These are phyloP conservation scores for Protomyces inundatus DNA, from an alignment of 1,139 yeast genomes.

Conservation along the genomic window DNA sequence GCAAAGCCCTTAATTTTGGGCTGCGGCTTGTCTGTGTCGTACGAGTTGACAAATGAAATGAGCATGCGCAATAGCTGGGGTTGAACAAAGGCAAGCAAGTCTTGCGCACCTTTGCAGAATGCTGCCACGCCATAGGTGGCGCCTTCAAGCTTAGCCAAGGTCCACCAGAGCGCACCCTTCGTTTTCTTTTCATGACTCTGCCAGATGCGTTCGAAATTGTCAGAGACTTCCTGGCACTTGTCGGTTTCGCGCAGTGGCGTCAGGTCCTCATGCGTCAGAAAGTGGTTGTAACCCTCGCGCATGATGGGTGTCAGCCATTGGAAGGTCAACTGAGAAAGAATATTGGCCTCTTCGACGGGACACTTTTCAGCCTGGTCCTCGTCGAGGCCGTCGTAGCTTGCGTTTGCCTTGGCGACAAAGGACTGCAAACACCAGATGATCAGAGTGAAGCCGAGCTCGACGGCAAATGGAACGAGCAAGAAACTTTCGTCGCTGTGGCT, in stretches of 20 bases:
- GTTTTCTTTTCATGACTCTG: constrained; percentile 43
- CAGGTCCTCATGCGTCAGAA: constrained; percentile 67
- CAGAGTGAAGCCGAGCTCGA: constrained; percentile 28
- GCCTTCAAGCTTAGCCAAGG: constrained; percentile 68
- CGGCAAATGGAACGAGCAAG: constrained; percentile 30
- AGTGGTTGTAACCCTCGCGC: constrained; percentile 74
- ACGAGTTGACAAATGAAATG: constrained; percentile 78
- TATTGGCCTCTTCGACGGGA: constrained; percentile 77
- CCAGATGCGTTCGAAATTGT: constrained; percentile 73
- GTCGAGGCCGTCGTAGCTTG: constrained; percentile 30
- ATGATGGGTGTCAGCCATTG: constrained; percentile 89
- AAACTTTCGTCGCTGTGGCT: constrained; percentile 21
- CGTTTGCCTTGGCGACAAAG: constrained; percentile 24
- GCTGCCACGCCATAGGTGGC: constrained; percentile 64
- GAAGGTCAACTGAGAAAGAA: constrained; percentile 77
- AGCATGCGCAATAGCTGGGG: constrained; percentile 76
- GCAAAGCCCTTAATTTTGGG: constrained; percentile 72
- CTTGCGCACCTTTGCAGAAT: constrained; percentile 71
- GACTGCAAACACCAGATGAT: constrained; percentile 18
- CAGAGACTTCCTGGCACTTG: constrained; percentile 47
- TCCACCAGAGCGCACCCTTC: constrained; percentile 61
- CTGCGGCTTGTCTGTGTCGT: constrained; percentile 44
- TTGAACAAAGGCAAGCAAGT: constrained; percentile 74
- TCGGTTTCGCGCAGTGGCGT: constrained; percentile 72
- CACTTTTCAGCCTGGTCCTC: constrained; percentile 48